Evolutionary conservation across 2,329 filamentous ascomycete genomes (phyloP), one percentile per base, ranked within the genome.

Genomic region (Neofusicoccum sp.): DNA sequence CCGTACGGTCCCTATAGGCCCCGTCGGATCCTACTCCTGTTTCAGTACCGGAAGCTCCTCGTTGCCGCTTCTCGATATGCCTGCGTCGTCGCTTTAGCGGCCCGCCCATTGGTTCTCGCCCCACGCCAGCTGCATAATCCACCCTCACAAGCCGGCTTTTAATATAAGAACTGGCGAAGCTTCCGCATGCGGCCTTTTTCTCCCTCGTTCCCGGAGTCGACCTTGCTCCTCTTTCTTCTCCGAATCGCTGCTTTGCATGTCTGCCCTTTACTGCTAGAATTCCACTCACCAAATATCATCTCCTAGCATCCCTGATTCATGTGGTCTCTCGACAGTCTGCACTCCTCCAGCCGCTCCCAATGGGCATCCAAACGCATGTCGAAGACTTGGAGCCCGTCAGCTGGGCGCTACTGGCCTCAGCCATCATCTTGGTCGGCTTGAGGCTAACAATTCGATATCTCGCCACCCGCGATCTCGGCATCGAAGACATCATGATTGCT

Each of bases 281-380:
- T 33, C 48, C 37, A 31, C 14, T 9, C 36, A 37, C 16, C 33
- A 37, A 28, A 28, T 6, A n/a, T 33, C 9, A 37, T 16, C 3
- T 22, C 16, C 33, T 52, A 22, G n/a, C 22, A 16, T 28, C 8
- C 14, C 14, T 37, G 34, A 5, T 37, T 34, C 16, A 14, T 52
- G 48, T 22, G n/a, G n/a, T 2, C 22, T n/a, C 4, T 37, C 22
- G 31, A 36, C 3, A 56, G 29, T 9, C 39, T 8, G 16, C 52
- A 34, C 12, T n/a, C 52, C 3, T 34, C 6, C 14, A 14, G 29
- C 14, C 6, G 29, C 28, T 22, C 9, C 8, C 12, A 29, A 56
- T 56, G 52, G 52, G 52, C 5, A 56, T 56, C n/a, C 52, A 56
- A 44, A 56, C 52, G 3, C 52, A 56, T 22, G 52, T 56, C 16